These are phyloP conservation scores for Tulasnella sp. DNA, from an alignment of 768 basidiomycete species.

Conservation along the genomic window DNA sequence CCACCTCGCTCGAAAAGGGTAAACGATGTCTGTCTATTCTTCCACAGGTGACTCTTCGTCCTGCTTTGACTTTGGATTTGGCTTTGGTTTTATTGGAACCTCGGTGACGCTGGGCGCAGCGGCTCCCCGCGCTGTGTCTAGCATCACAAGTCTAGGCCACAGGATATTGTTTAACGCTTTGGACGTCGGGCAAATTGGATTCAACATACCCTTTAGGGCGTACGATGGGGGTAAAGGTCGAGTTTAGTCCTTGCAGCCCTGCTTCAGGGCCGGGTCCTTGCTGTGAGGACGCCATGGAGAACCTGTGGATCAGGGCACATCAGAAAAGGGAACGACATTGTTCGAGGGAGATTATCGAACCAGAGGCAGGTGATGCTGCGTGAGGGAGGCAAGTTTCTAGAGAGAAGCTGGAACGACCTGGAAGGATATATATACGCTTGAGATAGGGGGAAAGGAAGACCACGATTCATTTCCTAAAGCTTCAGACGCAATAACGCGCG, in stretches of 20 bases:
- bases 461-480: background rate
- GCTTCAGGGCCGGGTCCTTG: background rate
- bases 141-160: background rate
- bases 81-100: background rate
- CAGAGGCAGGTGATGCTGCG: background rate
- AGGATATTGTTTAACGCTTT: background rate
- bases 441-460: background rate
- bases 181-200: background rate
- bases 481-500: too few relatives aligned
- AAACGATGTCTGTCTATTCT: too few relatives aligned
- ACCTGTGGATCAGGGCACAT: background rate
- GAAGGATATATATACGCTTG: background rate
- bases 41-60: background rate
- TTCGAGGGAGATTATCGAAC: background rate
- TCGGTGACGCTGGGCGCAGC: too few relatives aligned
- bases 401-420: background rate
- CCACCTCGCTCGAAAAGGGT: background rate
- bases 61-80: background rate
- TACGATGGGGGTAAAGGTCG: background rate
- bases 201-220: background rate
- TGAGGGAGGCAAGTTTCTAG: background rate
- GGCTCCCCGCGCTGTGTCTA: background rate
- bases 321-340: background rate
- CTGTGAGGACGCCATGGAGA: background rate
- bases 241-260: too few relatives aligned